A percentile compares a stretch with the other conserved stretches of the same genome.
Evolutionary conservation across 192 early-diverging fungal species (phyloP).

Genomic region (Glomus cerebriforme): DNA sequence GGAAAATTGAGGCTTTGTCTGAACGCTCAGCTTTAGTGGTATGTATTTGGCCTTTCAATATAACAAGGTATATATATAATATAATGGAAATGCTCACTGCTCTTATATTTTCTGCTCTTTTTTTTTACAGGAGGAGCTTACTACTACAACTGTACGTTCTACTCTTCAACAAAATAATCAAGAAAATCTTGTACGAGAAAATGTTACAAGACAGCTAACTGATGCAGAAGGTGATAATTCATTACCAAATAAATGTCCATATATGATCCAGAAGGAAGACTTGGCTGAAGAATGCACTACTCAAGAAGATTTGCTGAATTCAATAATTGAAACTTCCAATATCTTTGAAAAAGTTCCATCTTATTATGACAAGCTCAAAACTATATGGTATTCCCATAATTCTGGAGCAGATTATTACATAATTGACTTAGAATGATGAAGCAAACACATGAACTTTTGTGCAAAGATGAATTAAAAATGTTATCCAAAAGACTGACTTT

Average conservation of each 20-base stretch:
- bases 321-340: not conserved
- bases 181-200: constrained; percentile 5
- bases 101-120: constrained; percentile 1
- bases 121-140: constrained; percentile 9
- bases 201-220: constrained; percentile 7
- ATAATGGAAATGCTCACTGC: constrained; percentile 5
- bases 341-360: not conserved
- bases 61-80: constrained; percentile 11
- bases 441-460: not conserved
- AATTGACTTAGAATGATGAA: not conserved
- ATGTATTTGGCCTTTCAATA: constrained; percentile 12
- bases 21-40: constrained; percentile 9
- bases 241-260: constrained; percentile 7
- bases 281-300: not conserved
- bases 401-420: not conserved
- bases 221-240: not conserved
- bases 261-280: not conserved
- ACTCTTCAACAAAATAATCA: constrained; percentile 4
- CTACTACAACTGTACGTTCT: constrained; percentile 7
- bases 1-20: constrained; percentile 4
- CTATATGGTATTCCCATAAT: not conserved
- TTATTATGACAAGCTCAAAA: not conserved
- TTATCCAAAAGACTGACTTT: not conserved
- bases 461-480: not conserved
- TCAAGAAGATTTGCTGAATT: not conserved